Evolutionary conservation across 306 rosid genomes (phyloP).

Genomic region (Quillaja saponaria): DNA sequence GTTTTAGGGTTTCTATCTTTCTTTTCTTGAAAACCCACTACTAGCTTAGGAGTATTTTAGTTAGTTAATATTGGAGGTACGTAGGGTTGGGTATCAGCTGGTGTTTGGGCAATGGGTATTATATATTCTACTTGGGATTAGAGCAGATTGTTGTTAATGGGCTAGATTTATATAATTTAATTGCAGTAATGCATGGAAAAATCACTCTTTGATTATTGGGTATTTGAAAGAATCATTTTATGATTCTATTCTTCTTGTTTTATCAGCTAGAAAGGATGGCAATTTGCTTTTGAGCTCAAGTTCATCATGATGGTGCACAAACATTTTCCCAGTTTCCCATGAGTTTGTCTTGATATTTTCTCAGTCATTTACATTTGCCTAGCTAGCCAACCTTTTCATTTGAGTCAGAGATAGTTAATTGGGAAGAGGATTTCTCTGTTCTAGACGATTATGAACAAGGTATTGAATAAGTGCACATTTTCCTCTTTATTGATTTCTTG

Average conservation of each 20-base stretch:
- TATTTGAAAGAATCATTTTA: not conserved
- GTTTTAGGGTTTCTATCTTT: constrained; percentile 39
- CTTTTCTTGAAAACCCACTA: not conserved
- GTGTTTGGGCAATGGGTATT: constrained; percentile 16
- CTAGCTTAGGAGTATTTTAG: not conserved
- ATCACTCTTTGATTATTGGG: not conserved
- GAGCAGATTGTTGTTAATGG: constrained; percentile 31
- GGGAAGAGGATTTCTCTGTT: constrained; percentile 6
- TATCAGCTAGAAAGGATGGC: not conserved
- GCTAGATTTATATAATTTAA: constrained; percentile 32
- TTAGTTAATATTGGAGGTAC: not conserved
- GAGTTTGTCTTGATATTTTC: constrained; percentile 19
- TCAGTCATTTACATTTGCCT: constrained; percentile 29
- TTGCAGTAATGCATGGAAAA: no score
- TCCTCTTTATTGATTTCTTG: constrained; percentile 1
- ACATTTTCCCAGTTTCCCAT: constrained; percentile 39
- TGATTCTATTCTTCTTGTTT: not conserved
- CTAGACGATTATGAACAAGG: constrained; percentile 22
- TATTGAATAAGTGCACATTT: constrained; percentile 22
- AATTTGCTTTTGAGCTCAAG: constrained; percentile 10
- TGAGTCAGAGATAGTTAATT: constrained; percentile 3
- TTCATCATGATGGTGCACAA: constrained; percentile 23
- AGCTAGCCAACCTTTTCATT: constrained; percentile 34
- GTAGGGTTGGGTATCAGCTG: constrained; percentile 23
- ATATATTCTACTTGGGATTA: constrained; percentile 30